Percentiles rank a stretch among this genome's conserved stretches.
These are phyloP conservation scores for Ilyonectria mors-panacis DNA, from an alignment of 2,329 filamentous ascomycete genomes.

Conservation along the genomic window DNA sequence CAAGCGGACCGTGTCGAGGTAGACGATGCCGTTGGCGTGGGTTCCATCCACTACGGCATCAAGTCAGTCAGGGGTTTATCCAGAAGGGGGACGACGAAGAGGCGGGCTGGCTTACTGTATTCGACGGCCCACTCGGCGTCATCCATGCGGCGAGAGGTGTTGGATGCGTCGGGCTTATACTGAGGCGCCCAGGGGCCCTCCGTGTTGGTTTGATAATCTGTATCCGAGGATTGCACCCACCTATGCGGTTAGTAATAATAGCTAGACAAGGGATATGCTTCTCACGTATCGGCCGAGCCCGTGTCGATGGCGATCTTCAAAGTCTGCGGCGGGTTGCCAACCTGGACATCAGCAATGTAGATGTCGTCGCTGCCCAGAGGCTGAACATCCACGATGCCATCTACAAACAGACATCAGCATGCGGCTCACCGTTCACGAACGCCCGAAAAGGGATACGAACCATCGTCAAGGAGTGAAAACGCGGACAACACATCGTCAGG, in stretches of 20 bases:
- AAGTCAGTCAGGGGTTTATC: neutral
- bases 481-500: constrained; percentile 36
- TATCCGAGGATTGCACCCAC: constrained; percentile 70
- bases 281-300: constrained; percentile 75
- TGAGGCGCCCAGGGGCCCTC: constrained; percentile 55
- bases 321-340: constrained; percentile 65
- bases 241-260: constrained; percentile 49
- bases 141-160: constrained; percentile 57
- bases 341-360: constrained; percentile 60
- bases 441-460: constrained; percentile 35
- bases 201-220: constrained; percentile 52
- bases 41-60: constrained; percentile 59
- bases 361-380: constrained; percentile 59
- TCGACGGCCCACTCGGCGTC: constrained; percentile 65
- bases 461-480: constrained; percentile 50
- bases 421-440: neutral
- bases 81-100: constrained; percentile 3
- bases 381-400: constrained; percentile 52
- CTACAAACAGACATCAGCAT: constrained; percentile 44
- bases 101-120: constrained; percentile 60
- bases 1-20: constrained; percentile 65
- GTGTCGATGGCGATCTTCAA: constrained; percentile 67
- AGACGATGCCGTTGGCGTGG: constrained; percentile 63
- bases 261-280: constrained; percentile 42
- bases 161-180: constrained; percentile 63